Percentiles rank a stretch among this genome's conserved stretches.
Conservation (phyloP, 805 yeast species). For the Lipomyces sp. region DNA sequence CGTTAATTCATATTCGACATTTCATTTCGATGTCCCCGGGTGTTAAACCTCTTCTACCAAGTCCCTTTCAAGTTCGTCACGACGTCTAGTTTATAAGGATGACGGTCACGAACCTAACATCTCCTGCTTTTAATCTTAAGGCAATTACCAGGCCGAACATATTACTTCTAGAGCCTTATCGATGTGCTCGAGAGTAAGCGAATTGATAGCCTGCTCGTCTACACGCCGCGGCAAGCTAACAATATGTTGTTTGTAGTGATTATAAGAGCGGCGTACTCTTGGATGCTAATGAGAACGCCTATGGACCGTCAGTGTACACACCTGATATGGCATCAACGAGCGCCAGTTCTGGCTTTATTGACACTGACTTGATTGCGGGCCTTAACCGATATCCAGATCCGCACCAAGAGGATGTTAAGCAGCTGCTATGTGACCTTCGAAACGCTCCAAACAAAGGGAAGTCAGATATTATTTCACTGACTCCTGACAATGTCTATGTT, state of each 20-base stretch:
- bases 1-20: not conserved
- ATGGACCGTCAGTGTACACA: conserved; percentile 72
- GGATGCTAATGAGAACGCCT: conserved; percentile 96
- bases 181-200: conserved; percentile 86
- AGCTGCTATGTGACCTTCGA: conserved; percentile 71
- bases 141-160: conserved; percentile 85
- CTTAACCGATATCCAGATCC: conserved; percentile 97
- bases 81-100: conserved; percentile 8
- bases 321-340: not conserved
- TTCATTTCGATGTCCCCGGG: not conserved
- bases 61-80: not conserved
- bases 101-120: conserved; percentile 30
- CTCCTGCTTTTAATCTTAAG: conserved; percentile 39
- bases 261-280: conserved; percentile 83
- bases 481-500: conserved; percentile 75
- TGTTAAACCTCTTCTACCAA: not conserved
- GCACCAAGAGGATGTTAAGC: conserved; percentile 79
- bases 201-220: not conserved
- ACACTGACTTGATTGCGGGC: conserved; percentile 57
- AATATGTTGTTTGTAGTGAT: conserved; percentile 51
- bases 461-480: conserved; percentile 46
- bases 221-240: not conserved
- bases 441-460: conserved; percentile 53
- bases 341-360: conserved; percentile 43
- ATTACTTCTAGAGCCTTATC: conserved; percentile 79